Conservation (phyloP, 73 alveolate species). For the Strombidium stylifer region DNA sequence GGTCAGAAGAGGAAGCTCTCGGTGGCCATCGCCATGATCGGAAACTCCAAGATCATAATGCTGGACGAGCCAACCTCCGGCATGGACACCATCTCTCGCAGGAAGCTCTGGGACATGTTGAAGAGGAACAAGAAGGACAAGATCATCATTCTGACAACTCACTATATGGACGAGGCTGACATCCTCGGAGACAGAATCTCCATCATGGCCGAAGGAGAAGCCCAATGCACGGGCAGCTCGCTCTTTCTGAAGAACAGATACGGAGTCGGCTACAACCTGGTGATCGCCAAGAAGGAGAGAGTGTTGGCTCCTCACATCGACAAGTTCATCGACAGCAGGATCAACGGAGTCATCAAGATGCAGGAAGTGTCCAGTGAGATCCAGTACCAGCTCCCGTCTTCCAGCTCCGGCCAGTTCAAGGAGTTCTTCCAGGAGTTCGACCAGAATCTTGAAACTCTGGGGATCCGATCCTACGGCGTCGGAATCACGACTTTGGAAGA, state of each 20-base stretch:
- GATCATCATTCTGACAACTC: conserved; percentile 96
- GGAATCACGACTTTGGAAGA: conserved; percentile 82
- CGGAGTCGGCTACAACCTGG: conserved; percentile 96
- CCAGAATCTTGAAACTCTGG: conserved; percentile 50
- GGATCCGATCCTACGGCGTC: conserved; percentile 83
- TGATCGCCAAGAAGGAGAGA: conserved; percentile 61
- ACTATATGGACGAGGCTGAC: conserved; percentile 99
- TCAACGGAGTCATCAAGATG: conserved; percentile 37
- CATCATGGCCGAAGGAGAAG: conserved; percentile 95
- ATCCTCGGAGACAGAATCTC: conserved; percentile 98
- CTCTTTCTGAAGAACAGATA: conserved; percentile 90
- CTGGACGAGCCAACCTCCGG: conserved; percentile 99
- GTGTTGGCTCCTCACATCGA: conserved; percentile 46
- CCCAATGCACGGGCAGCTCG: conserved; percentile 91
- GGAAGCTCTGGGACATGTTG: conserved; percentile 96
- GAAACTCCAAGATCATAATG: conserved; percentile 85
- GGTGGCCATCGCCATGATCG: conserved; percentile 94
- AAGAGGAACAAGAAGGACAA: conserved; percentile 83
- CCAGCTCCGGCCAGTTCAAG: conserved; percentile 56
- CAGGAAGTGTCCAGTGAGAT: conserved; percentile 66
- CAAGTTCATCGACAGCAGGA: conserved; percentile 9
- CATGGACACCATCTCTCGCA: conserved; percentile 94
- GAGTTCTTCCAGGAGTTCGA: conserved; percentile 82
- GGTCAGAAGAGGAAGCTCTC: conserved; percentile 96
- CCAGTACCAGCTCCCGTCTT: conserved; percentile 70